A percentile compares a stretch with the other conserved stretches of the same genome.
Evolutionary conservation across 2,329 filamentous ascomycete genomes (phyloP).

Genomic region (Xylariales sp.): DNA sequence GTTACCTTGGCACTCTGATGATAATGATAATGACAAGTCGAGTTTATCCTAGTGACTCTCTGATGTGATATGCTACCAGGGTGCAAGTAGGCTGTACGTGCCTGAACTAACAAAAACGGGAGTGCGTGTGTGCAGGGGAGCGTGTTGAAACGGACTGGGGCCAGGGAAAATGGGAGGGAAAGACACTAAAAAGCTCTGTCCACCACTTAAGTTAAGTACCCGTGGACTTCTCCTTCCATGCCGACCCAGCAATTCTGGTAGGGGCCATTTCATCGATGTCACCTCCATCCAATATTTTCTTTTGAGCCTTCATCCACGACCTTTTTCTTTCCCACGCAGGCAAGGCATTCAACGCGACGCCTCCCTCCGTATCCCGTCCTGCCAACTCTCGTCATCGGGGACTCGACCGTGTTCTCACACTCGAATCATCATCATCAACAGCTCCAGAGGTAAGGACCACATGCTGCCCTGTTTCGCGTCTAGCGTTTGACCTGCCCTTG

Average conservation of each 20-base stretch:
- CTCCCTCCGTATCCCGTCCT: background rate
- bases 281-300: conserved; percentile 11
- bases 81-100: background rate
- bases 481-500: conserved; percentile 12
- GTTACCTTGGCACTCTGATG: background rate
- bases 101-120: background rate
- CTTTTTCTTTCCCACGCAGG: background rate
- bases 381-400: background rate
- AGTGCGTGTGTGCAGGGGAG: conserved; percentile 3
- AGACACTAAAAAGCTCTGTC: conserved; percentile 5
- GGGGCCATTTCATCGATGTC: conserved; percentile 10
- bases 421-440: conserved; percentile 5
- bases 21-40: background rate
- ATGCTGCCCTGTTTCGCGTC: conserved; percentile 11
- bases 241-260: conserved; percentile 2
- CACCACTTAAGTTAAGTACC: conserved; percentile 11
- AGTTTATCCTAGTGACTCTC: no score
- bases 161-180: conserved; percentile 2
- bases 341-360: background rate
- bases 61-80: background rate
- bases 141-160: conserved; percentile 8
- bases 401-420: conserved; percentile 2
- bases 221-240: conserved; percentile 6
- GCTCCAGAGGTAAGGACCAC: conserved; percentile 12
- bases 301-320: conserved; percentile 8